Percentiles rank a stretch among this genome's conserved stretches.
Conservation (phyloP, 2,329 filamentous ascomycete species). For the Trichocomaceae sp. region DNA sequence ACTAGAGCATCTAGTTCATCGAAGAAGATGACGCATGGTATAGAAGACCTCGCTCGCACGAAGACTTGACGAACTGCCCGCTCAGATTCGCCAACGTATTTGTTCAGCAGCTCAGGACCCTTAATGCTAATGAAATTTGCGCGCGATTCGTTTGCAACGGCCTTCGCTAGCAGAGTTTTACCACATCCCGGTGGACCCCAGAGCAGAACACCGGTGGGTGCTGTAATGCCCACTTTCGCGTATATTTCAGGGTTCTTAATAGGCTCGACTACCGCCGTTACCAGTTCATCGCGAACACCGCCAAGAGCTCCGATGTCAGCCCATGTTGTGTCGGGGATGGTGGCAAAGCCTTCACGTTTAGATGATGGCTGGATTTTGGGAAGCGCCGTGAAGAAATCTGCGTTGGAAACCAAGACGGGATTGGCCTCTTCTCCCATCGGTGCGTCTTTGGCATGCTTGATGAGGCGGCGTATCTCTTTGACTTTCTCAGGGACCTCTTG, state of each 20-base stretch:
- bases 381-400: constrained; percentile 68
- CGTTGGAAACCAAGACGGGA: constrained; percentile 53
- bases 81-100: constrained; percentile 95
- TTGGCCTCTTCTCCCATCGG: constrained; percentile 49
- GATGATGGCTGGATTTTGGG: constrained; percentile 71
- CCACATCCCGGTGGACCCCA: constrained; percentile 97
- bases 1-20: constrained; percentile 94
- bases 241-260: constrained; percentile 78
- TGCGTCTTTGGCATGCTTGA: constrained; percentile 48
- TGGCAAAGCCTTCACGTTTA: constrained; percentile 89
- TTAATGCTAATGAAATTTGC: constrained; percentile 99
- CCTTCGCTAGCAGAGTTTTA: constrained; percentile 93
- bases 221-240: constrained; percentile 66
- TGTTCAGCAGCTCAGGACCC: constrained; percentile 91
- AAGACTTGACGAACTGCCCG: constrained; percentile 90
- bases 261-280: constrained; percentile 79
- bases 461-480: constrained; percentile 45
- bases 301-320: constrained; percentile 79
- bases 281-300: constrained; percentile 71
- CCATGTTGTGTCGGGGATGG: constrained; percentile 90
- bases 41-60: constrained; percentile 72
- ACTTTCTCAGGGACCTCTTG: constrained; percentile 34
- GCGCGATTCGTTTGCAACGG: constrained; percentile 88
- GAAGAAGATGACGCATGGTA: constrained; percentile 95
- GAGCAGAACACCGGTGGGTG: constrained; percentile 80